Base-by-base conservation (phyloP, 257 asterid genomes). In the Solanum pennellii region DNA sequence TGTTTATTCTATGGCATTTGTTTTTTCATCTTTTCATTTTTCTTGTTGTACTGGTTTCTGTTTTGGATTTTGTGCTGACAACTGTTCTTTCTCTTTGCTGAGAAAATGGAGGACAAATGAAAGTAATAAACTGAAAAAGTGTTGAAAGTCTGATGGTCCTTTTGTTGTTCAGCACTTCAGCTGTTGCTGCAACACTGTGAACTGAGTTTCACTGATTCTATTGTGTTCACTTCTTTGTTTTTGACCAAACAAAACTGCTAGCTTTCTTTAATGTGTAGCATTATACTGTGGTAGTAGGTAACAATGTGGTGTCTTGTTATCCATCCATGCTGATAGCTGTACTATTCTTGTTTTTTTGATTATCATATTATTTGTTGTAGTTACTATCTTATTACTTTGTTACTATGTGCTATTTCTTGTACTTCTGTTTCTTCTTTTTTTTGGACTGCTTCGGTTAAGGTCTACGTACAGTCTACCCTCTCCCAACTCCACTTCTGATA, bases 141-240 rank as follows among this genome's bases (percentile, higher is more conserved):
- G 68, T 82, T 39, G 7, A 14, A 71, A 87, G 85, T 56, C 82
- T 89, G 88, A 73, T 88, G 83, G 52, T 74, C 31, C 83, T 87
- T 77, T 87, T 29, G 69, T 83, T 86, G 86, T 88, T 80, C 86
- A 89, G 69, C 89, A 83, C 77, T 77, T 44, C n/a, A 77, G 62
- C 75, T 29, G 75, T 27, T 75, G 59, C 60, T 85, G 88, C 73
- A 85, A 86, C 66, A 87, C 86, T 86, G 83, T 86, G 66, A 86
- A 86, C 52, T 88, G 88, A 87, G 82, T 83, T 90, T 86, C 88
- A 85, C 89, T 88, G 84, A 83, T 74, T 83, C 60, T 87, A 65
- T 82, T 72, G 82, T 86, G 88, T 89, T 90, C 91, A 71, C 84
- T 87, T 49, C 45, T 72, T 83, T 82, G 14, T 52, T 88, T 75